These are phyloP conservation scores for Wickerhamiella pararugosa DNA, from an alignment of 1,139 yeast species.

Conservation along the genomic window DNA sequence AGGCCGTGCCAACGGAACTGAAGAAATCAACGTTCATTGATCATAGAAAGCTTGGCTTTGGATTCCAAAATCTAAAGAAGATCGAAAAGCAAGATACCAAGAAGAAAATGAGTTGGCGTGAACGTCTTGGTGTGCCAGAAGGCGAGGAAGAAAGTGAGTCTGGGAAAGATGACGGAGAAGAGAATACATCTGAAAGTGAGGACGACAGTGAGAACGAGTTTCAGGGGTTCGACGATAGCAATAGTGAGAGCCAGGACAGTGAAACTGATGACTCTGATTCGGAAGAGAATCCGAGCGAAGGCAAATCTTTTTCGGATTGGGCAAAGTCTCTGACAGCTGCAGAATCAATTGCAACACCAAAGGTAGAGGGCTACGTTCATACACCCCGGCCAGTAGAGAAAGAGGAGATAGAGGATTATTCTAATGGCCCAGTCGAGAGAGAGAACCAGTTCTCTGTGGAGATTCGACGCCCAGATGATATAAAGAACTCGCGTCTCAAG, in stretches of 20 bases:
- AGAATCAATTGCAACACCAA: slow-evolving; percentile 20
- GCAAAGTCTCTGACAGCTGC: slow-evolving; percentile 29
- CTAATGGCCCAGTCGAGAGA: slow-evolving; percentile 39
- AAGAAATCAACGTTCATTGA: slow-evolving; percentile 48
- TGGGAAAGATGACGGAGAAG: slow-evolving; percentile 10
- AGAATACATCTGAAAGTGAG: slow-evolving; percentile 11
- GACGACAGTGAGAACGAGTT: slow-evolving; percentile 16
- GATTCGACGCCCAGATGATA: slow-evolving; percentile 46
- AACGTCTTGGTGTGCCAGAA: slow-evolving; percentile 35
- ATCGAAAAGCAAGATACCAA: slow-evolving; percentile 32
- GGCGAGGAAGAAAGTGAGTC: slow-evolving; percentile 20
- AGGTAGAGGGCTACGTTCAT: slow-evolving; percentile 21
- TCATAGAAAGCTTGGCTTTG: slow-evolving; percentile 60
- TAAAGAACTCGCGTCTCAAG: slow-evolving; percentile 51
- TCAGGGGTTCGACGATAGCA: slow-evolving; percentile 15
- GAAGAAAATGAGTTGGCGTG: slow-evolving; percentile 41
- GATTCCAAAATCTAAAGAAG: slow-evolving; percentile 43
- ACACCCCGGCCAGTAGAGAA: slow-evolving; percentile 24
- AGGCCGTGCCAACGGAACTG: slow-evolving; percentile 7
- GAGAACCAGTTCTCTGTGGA: slow-evolving; percentile 48
- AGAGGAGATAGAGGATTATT: slow-evolving; percentile 30
- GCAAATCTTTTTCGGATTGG: slow-evolving; percentile 34
- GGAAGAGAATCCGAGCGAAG: slow-evolving; percentile 18
- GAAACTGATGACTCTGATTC: slow-evolving; percentile 14
- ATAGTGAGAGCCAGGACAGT: slow-evolving; percentile 12